Percentiles rank a stretch among this genome's conserved stretches.
These are phyloP conservation scores for Penicillium parvum DNA, from an alignment of 495 filamentous ascomycete genomes.

Conservation along the genomic window DNA sequence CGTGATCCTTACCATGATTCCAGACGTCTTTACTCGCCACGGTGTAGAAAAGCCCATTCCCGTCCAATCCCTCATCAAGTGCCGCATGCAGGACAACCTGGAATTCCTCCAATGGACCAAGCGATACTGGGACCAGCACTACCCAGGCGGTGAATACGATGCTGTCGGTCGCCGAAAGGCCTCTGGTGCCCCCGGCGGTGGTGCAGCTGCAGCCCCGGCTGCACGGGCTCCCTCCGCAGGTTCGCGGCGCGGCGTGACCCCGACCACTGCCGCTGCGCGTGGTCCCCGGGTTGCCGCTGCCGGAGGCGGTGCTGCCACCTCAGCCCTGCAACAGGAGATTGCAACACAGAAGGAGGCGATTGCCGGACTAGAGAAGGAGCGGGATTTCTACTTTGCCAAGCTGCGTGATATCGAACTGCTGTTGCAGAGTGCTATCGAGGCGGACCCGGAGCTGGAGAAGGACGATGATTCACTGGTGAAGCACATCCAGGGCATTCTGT, in stretches of 20 bases:
- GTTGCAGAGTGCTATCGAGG: constrained; percentile 86
- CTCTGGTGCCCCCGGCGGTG: constrained; percentile 50
- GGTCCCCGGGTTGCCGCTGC: constrained; percentile 36
- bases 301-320: constrained; percentile 53
- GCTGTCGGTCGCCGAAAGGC: constrained; percentile 80
- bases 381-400: constrained; percentile 99
- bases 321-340: constrained; percentile 77
- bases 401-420: constrained; percentile 92
- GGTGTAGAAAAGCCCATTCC: constrained; percentile 81
- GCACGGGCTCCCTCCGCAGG: constrained; percentile 27
- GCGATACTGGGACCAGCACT: constrained; percentile 97
- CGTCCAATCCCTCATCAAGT: constrained; percentile 85
- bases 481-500: constrained; percentile 92
- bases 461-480: constrained; percentile 86
- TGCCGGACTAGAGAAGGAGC: constrained; percentile 81
- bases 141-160: constrained; percentile 93
- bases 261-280: constrained; percentile 57
- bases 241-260: constrained; percentile 63
- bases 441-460: constrained; percentile 85
- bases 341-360: constrained; percentile 79
- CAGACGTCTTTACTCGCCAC: constrained; percentile 82
- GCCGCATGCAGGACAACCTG: constrained; percentile 99
- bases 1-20: constrained; percentile 1
- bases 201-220: constrained; percentile 40
- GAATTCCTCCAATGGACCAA: constrained; percentile 98